A percentile compares a stretch with the other conserved stretches of the same genome.
phyloP scores from a whole-genome alignment of 2,329 filamentous ascomycete genomes.

The Cladosporium halotolerans region DNA sequence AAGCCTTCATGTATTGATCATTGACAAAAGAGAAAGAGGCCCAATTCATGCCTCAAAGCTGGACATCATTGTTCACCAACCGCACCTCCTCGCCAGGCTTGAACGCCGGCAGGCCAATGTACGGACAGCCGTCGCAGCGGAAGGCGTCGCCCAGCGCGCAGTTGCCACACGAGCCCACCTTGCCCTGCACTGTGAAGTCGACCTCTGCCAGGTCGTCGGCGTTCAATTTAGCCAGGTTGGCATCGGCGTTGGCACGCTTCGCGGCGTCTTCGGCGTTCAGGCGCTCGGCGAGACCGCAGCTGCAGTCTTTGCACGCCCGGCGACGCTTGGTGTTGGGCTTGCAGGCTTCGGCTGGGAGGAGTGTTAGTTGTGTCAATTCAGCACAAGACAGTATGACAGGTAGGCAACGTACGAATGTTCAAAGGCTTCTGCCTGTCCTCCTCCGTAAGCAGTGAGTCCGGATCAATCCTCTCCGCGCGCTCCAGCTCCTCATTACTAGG shows the following conservation, averaged over 20 bases:
- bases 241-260: slow-evolving; percentile 59
- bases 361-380: slow-evolving; percentile 19
- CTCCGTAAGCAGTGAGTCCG: slow-evolving; percentile 78
- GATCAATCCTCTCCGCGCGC: slow-evolving; percentile 77
- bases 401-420: slow-evolving; percentile 57
- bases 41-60: slow-evolving; percentile 52
- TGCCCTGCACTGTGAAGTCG: slow-evolving; percentile 96
- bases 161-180: slow-evolving; percentile 90
- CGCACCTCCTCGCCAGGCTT: slow-evolving; percentile 93
- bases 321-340: slow-evolving; percentile 84
- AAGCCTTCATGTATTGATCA: too few species aligned
- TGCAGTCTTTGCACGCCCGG: slow-evolving; percentile 95
- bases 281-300: slow-evolving; percentile 81
- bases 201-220: slow-evolving; percentile 79
- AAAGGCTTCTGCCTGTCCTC: slow-evolving; percentile 74
- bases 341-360: slow-evolving; percentile 66
- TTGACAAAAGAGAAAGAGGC: too few species aligned
- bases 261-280: slow-evolving; percentile 77
- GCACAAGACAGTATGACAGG: neutral
- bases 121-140: slow-evolving; percentile 63
- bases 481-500: slow-evolving; percentile 43
- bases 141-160: slow-evolving; percentile 86
- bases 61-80: slow-evolving; percentile 77
- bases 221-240: slow-evolving; percentile 52
- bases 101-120: slow-evolving; percentile 89